Percentiles rank a stretch among this genome's conserved stretches.
phyloP scores from a whole-genome alignment of 2,329 filamentous ascomycete genomes.

The Neospermospora avenae region DNA sequence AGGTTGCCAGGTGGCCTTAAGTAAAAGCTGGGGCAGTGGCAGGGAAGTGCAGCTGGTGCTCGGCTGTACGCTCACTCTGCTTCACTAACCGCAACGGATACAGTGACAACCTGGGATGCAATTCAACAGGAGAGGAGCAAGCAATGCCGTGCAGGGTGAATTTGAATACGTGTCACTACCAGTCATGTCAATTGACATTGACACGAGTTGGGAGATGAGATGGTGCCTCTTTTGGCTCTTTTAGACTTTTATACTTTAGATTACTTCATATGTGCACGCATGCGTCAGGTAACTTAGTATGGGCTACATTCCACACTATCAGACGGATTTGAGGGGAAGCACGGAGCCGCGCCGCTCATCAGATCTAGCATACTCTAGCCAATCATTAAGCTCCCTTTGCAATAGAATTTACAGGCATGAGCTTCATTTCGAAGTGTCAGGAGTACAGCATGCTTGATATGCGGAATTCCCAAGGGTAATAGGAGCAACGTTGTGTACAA shows the following conservation, averaged over 20 bases:
- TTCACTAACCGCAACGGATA: background rate
- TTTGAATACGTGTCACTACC: slow-evolving; percentile 3
- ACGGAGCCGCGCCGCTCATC: background rate
- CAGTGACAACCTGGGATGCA: background rate
- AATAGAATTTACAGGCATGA: background rate
- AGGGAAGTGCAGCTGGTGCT: background rate
- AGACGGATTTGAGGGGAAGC: background rate
- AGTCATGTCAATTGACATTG: background rate
- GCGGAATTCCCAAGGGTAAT: background rate
- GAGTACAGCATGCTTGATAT: no score
- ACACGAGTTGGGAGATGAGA: background rate
- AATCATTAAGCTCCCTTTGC: slow-evolving; percentile 1
- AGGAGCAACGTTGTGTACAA: no score
- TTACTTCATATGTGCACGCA: background rate
- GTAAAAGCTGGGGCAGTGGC: background rate
- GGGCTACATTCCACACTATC: background rate
- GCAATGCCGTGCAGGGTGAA: background rate
- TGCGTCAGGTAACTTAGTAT: background rate
- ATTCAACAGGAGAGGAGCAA: no score
- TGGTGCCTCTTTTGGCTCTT: no score
- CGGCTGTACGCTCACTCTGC: background rate
- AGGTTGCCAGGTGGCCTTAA: slow-evolving; percentile 2
- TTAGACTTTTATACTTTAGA: background rate
- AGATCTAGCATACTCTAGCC: background rate
- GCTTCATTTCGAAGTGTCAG: background rate